Base-by-base conservation (phyloP, 202 grass and related monocot genomes). In the Digitaria exilis region DNA sequence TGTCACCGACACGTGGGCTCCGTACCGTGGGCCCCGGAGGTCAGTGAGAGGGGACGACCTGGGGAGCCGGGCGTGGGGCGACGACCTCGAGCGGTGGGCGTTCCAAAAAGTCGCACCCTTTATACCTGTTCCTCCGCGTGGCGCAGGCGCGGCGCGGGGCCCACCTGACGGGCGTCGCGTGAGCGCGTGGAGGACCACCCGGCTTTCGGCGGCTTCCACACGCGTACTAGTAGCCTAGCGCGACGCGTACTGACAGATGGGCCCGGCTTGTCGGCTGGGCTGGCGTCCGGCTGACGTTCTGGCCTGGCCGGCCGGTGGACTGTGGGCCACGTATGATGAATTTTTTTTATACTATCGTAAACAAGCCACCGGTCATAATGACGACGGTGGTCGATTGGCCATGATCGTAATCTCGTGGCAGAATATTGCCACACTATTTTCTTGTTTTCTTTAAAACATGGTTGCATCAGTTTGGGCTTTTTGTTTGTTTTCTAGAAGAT, bases 21-120 rank as follows among this genome's bases (percentile, higher is more conserved):
- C 76, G 69, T 89, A 85, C 77, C 0, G 1, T 42, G 82, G 77
- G 76, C 0, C 76, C 70, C 25, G 4, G 2, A 0, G 14, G 15
- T 19, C 87, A 80, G 87, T 0, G 61, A 41, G n/a, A 0, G 17
- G 41, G 0, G 6, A 48, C 44, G 65, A 84, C 69, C 10, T 29
- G 17, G 3, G 22, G 4, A 1, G 8, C n/a, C n/a, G n/a, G n/a
- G 6, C 7, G 51, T 17, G 22, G 22, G 2, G n/a, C 22, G 43
- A 51, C 28, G 79, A 77, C 79, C 79, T 55, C 15, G 44, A 59
- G 34, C 14, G 13, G 31, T 9, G 6, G 28, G 35, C 24, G 30
- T 29, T 2, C 3, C 12, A 43, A 60, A n/a, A 68, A 29, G 85
- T 87, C 73, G n/a, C 25, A 9, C 65, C 55, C 45, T 58, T 79